Conservation (phyloP, 2,329 filamentous ascomycete species). For the Fonsecaea monophora region DNA sequence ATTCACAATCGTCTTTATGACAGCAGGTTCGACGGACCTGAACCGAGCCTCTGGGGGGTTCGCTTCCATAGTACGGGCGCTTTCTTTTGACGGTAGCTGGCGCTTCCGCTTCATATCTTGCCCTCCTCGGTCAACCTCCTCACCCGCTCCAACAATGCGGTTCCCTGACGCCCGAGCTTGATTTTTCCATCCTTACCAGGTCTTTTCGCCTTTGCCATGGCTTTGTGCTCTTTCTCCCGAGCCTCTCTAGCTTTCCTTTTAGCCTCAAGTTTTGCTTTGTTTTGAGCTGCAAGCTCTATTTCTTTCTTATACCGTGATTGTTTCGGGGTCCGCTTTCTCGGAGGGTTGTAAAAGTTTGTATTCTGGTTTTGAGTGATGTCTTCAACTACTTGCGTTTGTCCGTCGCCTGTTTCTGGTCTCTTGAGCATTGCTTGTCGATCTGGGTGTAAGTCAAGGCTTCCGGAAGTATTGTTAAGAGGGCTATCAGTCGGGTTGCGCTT, state of each 20-base stretch:
- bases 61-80: background rate
- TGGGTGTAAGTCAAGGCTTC: slow-evolving; percentile 64
- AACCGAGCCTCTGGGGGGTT: background rate
- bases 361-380: slow-evolving; percentile 37
- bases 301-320: slow-evolving; percentile 68
- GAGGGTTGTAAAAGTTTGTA: slow-evolving; percentile 18
- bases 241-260: slow-evolving; percentile 48
- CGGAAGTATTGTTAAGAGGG: slow-evolving; percentile 40
- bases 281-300: slow-evolving; percentile 70
- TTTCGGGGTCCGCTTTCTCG: slow-evolving; percentile 48
- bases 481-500: slow-evolving; percentile 37
- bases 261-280: slow-evolving; percentile 65
- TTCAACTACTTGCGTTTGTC: slow-evolving; percentile 34
- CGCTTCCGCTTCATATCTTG: slow-evolving; percentile 26
- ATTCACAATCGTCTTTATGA: background rate
- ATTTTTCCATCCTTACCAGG: slow-evolving; percentile 73
- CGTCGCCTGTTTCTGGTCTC: slow-evolving; percentile 44
- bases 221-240: slow-evolving; percentile 73
- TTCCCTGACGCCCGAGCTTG: slow-evolving; percentile 82
- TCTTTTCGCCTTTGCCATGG: slow-evolving; percentile 66
- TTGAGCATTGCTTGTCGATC: slow-evolving; percentile 67
- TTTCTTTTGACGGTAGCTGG: background rate
- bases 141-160: slow-evolving; percentile 77
- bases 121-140: slow-evolving; percentile 69
- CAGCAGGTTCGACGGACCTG: background rate